These are phyloP conservation scores for Orbilia oligospora DNA, from an alignment of 2,329 filamentous ascomycete genomes.

Conservation along the genomic window DNA sequence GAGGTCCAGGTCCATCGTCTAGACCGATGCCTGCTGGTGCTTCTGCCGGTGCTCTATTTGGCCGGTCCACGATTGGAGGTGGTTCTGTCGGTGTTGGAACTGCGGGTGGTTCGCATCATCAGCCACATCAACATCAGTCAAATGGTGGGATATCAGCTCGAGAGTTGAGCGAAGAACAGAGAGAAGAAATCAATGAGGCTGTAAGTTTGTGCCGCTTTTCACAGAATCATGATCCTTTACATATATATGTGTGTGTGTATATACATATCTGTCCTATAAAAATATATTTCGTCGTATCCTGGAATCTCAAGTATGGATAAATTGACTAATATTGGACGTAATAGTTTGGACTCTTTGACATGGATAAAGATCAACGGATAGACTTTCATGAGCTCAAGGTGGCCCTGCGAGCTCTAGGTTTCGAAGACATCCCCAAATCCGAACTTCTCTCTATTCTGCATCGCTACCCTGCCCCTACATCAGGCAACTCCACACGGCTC, in stretches of 20 bases:
- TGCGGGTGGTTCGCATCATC: slow-evolving; percentile 56
- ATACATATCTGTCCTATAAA: background rate
- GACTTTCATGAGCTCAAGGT: slow-evolving; percentile 96
- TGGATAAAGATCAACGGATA: slow-evolving; percentile 92
- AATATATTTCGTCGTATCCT: too few relatives aligned
- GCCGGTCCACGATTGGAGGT: slow-evolving; percentile 62
- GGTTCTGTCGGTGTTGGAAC: slow-evolving; percentile 60
- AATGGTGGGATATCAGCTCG: slow-evolving; percentile 66
- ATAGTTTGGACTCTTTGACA: slow-evolving; percentile 94
- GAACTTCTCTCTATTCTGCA: slow-evolving; percentile 44
- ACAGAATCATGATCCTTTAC: background rate
- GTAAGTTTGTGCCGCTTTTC: slow-evolving; percentile 71
- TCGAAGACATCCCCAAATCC: slow-evolving; percentile 58
- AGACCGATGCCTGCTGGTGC: slow-evolving; percentile 51
- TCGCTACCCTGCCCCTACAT: slow-evolving; percentile 37
- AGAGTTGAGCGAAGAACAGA: slow-evolving; percentile 85
- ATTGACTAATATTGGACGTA: background rate
- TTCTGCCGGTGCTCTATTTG: slow-evolving; percentile 57
- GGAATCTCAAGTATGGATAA: background rate
- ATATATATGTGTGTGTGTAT: background rate
- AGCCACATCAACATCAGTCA: slow-evolving; percentile 60
- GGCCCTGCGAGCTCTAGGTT: slow-evolving; percentile 43
- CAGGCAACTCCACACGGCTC: slow-evolving; percentile 74
- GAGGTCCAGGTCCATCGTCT: slow-evolving; percentile 56
- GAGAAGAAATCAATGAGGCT: slow-evolving; percentile 93